Evolutionary conservation across 352 stramenopile genomes (phyloP).

Genomic region (Phytophthora meadii): DNA sequence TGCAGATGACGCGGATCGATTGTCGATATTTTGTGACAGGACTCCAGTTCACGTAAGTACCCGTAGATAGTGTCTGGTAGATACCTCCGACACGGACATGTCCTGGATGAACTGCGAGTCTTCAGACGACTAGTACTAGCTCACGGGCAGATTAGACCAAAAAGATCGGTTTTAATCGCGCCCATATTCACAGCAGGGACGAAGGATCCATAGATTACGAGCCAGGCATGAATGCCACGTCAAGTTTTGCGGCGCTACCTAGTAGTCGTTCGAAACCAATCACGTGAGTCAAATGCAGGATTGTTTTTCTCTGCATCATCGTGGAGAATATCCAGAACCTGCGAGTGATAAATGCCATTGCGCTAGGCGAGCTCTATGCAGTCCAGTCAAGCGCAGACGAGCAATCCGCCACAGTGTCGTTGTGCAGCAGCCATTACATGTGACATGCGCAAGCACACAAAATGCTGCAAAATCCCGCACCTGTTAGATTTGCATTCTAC

Average conservation of each 20-base stretch:
- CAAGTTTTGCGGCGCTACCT: neutral
- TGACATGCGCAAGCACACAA: constrained; percentile 5
- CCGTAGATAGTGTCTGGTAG: too few species aligned
- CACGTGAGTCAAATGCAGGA: neutral
- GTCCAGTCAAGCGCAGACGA: constrained; percentile 3
- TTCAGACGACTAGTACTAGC: neutral
- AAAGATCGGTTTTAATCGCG: constrained; percentile 6
- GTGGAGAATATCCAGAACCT: neutral
- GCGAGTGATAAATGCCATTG: constrained; percentile 8
- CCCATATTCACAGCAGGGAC: neutral
- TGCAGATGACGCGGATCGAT: neutral
- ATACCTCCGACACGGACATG: too few species aligned
- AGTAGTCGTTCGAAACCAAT: constrained; percentile 5
- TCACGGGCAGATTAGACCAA: neutral
- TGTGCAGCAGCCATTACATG: neutral
- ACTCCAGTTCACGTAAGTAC: too few species aligned
- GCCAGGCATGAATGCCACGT: neutral
- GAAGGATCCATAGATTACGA: neutral
- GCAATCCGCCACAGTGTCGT: neutral
- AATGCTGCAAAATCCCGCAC: neutral
- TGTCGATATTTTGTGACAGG: neutral
- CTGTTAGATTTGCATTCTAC: too few species aligned
- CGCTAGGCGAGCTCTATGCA: constrained; percentile 4
- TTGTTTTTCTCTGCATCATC: constrained; percentile 9
- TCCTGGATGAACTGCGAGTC: too few species aligned